A percentile compares a stretch with the other conserved stretches of the same genome.
Conservation (phyloP, 2,329 filamentous ascomycete species). For the Aspergillus oerlinghausenensis region DNA sequence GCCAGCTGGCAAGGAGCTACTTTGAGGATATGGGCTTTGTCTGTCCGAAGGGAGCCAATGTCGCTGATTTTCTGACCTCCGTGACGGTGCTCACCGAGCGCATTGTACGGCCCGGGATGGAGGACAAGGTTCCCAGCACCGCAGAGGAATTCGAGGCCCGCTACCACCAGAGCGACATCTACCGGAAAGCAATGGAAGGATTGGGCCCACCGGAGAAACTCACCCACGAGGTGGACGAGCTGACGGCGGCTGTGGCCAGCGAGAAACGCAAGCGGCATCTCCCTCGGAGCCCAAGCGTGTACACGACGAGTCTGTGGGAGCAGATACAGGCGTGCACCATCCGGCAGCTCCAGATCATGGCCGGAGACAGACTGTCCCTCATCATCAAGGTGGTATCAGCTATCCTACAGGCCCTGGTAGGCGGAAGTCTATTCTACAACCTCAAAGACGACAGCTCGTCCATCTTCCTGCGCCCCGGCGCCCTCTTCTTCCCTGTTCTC, state of each 20-base stretch:
- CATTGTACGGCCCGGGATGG: slow-evolving; percentile 31
- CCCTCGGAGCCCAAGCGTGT: slow-evolving; percentile 26
- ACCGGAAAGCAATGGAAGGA: slow-evolving; percentile 48
- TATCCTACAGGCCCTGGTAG: slow-evolving; percentile 37
- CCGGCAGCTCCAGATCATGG: slow-evolving; percentile 45
- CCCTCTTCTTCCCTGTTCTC: slow-evolving; percentile 56
- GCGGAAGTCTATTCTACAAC: slow-evolving; percentile 49
- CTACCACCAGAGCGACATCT: slow-evolving; percentile 51
- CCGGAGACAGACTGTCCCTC: slow-evolving; percentile 49
- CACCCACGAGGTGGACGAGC: slow-evolving; percentile 24
- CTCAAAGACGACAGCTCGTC: slow-evolving; percentile 48
- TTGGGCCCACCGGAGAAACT: slow-evolving; percentile 28
- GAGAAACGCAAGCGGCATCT: slow-evolving; percentile 31
- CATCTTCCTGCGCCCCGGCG: slow-evolving; percentile 55
- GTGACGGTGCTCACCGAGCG: slow-evolving; percentile 54
- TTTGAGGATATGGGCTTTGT: slow-evolving; percentile 62
- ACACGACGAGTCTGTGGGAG: slow-evolving; percentile 27
- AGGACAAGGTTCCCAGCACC: slow-evolving; percentile 27
- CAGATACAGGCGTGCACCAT: slow-evolving; percentile 47
- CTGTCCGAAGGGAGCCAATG: slow-evolving; percentile 57
- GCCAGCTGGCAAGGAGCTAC: slow-evolving; percentile 53
- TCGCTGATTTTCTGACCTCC: slow-evolving; percentile 62
- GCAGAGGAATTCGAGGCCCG: slow-evolving; percentile 42
- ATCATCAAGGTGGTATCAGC: slow-evolving; percentile 43
- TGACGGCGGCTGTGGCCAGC: slow-evolving; percentile 23